Conservation (phyloP, 176 grass and related monocot species). For the Aegilops speltoides region DNA sequence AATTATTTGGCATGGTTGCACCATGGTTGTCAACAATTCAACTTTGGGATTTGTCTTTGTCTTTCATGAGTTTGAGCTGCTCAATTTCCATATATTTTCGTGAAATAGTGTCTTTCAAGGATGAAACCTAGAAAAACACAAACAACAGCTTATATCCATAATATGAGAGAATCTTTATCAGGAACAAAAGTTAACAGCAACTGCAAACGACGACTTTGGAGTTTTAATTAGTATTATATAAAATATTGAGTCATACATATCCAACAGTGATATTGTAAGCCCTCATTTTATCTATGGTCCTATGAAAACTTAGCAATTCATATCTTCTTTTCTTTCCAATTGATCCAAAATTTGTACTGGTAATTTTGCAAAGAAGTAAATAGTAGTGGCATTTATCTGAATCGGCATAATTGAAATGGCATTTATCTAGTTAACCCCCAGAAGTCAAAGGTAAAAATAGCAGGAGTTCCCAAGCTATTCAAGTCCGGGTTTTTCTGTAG, state of each 20-base stretch:
- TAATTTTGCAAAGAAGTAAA: no score
- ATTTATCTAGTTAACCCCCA: no score
- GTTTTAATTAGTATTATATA: not conserved
- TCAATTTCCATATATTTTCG: conserved; percentile 88
- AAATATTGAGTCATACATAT: no score
- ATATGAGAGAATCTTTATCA: not conserved
- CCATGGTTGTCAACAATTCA: conserved; percentile 36
- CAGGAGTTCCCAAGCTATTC: not conserved
- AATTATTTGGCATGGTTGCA: conserved; percentile 27
- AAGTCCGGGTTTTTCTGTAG: not conserved
- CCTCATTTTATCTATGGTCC: not conserved
- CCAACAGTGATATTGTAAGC: no score
- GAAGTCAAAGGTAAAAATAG: no score
- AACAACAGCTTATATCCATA: conserved; percentile 4
- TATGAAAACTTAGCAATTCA: not conserved
- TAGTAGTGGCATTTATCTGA: no score
- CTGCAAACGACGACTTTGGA: not conserved
- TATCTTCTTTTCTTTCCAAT: not conserved
- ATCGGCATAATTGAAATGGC: no score
- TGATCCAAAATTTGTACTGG: not conserved
- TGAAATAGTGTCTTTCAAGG: conserved; percentile 78
- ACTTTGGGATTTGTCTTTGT: conserved; percentile 43
- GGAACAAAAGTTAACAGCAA: not conserved
- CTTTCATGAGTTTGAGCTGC: conserved; percentile 67
- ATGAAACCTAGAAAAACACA: conserved; percentile 58